Percentiles rank a stretch among this genome's conserved stretches.
phyloP scores from a whole-genome alignment of 257 asterid genomes.

The Cynanchum wilfordii region DNA sequence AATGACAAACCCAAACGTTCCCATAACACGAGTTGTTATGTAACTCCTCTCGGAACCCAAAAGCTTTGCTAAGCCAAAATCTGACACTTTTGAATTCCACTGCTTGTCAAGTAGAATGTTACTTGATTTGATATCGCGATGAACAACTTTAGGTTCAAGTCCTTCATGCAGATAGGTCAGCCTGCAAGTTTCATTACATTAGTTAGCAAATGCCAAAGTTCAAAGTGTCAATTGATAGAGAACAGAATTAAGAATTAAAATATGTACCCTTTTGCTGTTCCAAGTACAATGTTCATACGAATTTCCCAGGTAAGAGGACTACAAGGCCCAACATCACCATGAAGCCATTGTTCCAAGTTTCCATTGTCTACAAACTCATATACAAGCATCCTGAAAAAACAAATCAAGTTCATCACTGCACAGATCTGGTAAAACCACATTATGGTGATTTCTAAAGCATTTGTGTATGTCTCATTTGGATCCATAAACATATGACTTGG shows the following conservation, averaged over 20 bases:
- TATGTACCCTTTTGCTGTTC: constrained; percentile 84
- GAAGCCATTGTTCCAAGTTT: constrained; percentile 91
- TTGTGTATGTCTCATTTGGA: background rate
- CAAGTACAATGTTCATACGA: constrained; percentile 82
- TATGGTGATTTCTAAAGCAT: background rate
- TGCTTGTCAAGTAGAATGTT: constrained; percentile 72
- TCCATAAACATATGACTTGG: background rate
- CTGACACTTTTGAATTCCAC: constrained; percentile 80
- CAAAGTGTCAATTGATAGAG: background rate
- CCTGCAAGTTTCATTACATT: constrained; percentile 32
- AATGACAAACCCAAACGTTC: constrained; percentile 78
- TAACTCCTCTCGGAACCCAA: constrained; percentile 77
- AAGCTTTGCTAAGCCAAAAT: constrained; percentile 85
- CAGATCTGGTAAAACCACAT: background rate
- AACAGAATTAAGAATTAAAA: background rate
- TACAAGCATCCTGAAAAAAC: constrained; percentile 66
- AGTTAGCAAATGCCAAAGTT: background rate
- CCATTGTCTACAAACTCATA: constrained; percentile 86
- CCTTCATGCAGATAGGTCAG: constrained; percentile 86
- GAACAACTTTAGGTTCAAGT: constrained; percentile 91
- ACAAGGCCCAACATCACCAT: constrained; percentile 78
- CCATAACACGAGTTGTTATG: constrained; percentile 91
- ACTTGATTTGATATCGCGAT: constrained; percentile 88
- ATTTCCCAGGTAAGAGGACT: constrained; percentile 95
- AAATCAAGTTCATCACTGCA: background rate